A percentile compares a stretch with the other conserved stretches of the same genome.
Conservation (phyloP, 2,329 filamentous ascomycete species). For the Neofusicoccum umdonicola region DNA sequence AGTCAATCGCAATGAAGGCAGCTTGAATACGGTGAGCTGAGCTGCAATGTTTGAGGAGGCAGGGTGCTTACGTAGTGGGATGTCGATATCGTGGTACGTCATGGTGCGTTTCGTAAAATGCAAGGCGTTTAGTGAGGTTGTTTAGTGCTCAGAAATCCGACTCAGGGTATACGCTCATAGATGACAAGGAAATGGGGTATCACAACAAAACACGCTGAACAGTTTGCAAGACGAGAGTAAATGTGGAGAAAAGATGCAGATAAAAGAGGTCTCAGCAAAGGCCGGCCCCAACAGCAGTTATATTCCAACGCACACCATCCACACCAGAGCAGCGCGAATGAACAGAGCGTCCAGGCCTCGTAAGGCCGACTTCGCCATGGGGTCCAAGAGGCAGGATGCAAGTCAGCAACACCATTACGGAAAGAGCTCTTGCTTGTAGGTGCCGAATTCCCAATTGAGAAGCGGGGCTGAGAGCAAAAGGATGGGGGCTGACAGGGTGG, state of each 20-base stretch:
- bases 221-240: background rate
- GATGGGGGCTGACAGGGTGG: background rate
- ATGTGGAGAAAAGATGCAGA: background rate
- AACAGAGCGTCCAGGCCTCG: background rate
- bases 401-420: slow-evolving; percentile 6
- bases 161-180: background rate
- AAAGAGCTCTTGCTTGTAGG: background rate
- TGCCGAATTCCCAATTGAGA: background rate
- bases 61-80: slow-evolving; percentile 2
- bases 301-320: background rate
- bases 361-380: background rate
- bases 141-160: background rate
- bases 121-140: background rate
- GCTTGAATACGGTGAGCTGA: slow-evolving; percentile 18
- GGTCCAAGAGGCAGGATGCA: background rate
- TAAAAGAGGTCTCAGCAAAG: background rate
- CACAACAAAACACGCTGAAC: slow-evolving; percentile 2
- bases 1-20: slow-evolving; percentile 30
- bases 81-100: slow-evolving; percentile 8
- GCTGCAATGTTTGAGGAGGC: no score
- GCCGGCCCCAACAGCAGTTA: background rate
- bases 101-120: background rate
- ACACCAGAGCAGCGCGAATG: background rate
- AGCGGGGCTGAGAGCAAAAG: background rate
- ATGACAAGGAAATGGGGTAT: background rate